Conservation (phyloP, 2,329 filamentous ascomycete genomes). For the Delphinella strobiligena region DNA sequence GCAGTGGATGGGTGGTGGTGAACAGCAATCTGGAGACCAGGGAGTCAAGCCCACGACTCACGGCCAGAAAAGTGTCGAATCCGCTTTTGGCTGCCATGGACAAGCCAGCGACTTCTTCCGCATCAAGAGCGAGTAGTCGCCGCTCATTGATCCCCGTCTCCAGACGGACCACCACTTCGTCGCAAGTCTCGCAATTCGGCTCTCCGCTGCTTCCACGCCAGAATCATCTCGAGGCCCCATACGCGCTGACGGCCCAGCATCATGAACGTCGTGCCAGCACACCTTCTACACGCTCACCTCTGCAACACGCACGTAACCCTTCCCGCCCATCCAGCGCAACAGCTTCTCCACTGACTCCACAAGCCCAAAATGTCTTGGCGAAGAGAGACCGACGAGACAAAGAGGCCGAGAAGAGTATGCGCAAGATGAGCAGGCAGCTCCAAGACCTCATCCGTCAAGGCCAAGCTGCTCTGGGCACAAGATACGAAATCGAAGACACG, state of each 20-base stretch:
- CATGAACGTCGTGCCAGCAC: background rate
- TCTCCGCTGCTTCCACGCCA: conserved; percentile 25
- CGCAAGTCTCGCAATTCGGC: conserved; percentile 13
- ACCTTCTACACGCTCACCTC: background rate
- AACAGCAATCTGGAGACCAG: conserved; percentile 13
- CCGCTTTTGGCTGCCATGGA: background rate
- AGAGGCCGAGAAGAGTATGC: conserved; percentile 67
- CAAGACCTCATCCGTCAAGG: conserved; percentile 83
- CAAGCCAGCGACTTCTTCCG: conserved; percentile 7
- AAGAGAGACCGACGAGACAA: conserved; percentile 60
- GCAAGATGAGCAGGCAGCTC: conserved; percentile 65
- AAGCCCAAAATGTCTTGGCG: conserved; percentile 65
- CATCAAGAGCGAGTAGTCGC: conserved; percentile 20
- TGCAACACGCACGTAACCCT: background rate
- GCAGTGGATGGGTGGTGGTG: conserved; percentile 36
- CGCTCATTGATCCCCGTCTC: conserved; percentile 33
- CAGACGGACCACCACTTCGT: conserved; percentile 23
- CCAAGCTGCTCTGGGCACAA: conserved; percentile 61
- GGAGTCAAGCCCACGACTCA: background rate
- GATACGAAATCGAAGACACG: conserved; percentile 25
- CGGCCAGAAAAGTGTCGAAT: conserved; percentile 5
- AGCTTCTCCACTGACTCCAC: conserved; percentile 34
- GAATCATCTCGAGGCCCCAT: too few relatives aligned
- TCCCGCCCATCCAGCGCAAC: conserved; percentile 1
- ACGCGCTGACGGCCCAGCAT: background rate